Conservation (phyloP, 2,329 filamentous ascomycete species). For the Fusarium annulatum region DNA sequence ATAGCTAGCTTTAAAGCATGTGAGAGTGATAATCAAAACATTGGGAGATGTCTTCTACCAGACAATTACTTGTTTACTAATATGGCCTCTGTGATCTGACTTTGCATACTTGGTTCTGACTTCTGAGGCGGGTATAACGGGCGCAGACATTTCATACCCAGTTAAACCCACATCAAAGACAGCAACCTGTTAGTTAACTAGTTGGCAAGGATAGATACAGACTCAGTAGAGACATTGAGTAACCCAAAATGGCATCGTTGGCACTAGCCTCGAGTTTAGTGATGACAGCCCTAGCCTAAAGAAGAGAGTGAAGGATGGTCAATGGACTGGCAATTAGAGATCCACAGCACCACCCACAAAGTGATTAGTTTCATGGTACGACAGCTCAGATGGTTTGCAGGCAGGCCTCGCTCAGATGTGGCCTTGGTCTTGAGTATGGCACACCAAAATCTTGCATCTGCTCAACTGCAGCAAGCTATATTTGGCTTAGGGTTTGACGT, state of each 20-base stretch:
- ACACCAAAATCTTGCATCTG: slow-evolving; percentile 21
- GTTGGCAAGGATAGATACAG: slow-evolving; percentile 14
- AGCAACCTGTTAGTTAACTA: slow-evolving; percentile 18
- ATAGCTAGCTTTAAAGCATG: slow-evolving; percentile 21
- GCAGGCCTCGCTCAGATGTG: slow-evolving; percentile 8
- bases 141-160: slow-evolving; percentile 8
- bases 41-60: slow-evolving; percentile 25
- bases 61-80: slow-evolving; percentile 7
- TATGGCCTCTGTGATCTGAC: slow-evolving; percentile 1
- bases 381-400: slow-evolving; percentile 32
- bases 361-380: slow-evolving; percentile 30
- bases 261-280: slow-evolving; percentile 35
- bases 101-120: neutral
- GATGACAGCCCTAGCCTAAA: slow-evolving; percentile 36
- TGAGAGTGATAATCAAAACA: slow-evolving; percentile 24
- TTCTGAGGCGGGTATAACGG: slow-evolving; percentile 25
- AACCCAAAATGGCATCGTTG: slow-evolving; percentile 31
- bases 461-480: slow-evolving; percentile 8
- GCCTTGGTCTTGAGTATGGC: slow-evolving; percentile 19
- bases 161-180: slow-evolving; percentile 20
- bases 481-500: slow-evolving; percentile 10
- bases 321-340: slow-evolving; percentile 14
- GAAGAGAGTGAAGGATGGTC: slow-evolving; percentile 23
- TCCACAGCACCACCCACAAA: slow-evolving; percentile 26
- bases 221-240: slow-evolving; percentile 1